phyloP scores from a whole-genome alignment of 306 rosid species.

The Rubus idaeus region DNA sequence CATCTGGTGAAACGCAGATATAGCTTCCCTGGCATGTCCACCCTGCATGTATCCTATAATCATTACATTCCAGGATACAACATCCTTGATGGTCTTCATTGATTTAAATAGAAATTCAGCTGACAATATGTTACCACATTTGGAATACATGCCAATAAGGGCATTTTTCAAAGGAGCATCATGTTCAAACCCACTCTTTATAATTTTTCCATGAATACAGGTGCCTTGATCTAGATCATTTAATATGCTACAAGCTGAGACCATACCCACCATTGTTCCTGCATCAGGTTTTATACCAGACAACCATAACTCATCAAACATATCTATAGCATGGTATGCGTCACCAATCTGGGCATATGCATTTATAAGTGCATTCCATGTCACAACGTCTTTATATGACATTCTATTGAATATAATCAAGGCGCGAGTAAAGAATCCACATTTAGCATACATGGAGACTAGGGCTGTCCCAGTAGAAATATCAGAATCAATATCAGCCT shows the following conservation, averaged over 20 bases:
- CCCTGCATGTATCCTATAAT: slow-evolving; percentile 56
- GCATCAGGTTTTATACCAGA: slow-evolving; percentile 54
- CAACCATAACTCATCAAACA: slow-evolving; percentile 39
- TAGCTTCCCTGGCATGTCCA: slow-evolving; percentile 43
- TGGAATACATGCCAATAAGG: slow-evolving; percentile 61
- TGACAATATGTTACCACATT: slow-evolving; percentile 51
- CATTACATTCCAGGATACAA: slow-evolving; percentile 60
- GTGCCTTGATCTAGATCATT: slow-evolving; percentile 40
- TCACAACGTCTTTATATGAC: slow-evolving; percentile 53
- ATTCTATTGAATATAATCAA: slow-evolving; percentile 43
- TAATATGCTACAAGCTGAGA: slow-evolving; percentile 41
- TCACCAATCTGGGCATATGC: slow-evolving; percentile 54
- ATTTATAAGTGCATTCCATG: slow-evolving; percentile 69
- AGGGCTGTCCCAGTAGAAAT: slow-evolving; percentile 49
- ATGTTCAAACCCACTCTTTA: slow-evolving; percentile 51
- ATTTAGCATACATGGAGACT: slow-evolving; percentile 58
- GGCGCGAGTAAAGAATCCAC: slow-evolving; percentile 39
- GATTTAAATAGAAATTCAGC: slow-evolving; percentile 48
- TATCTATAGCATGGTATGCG: slow-evolving; percentile 35
- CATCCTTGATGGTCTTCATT: slow-evolving; percentile 41
- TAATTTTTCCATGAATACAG: slow-evolving; percentile 52
- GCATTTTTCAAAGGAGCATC: slow-evolving; percentile 48
- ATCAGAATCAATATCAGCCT: slow-evolving; percentile 44
- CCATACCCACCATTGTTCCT: slow-evolving; percentile 54
- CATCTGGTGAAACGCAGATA: slow-evolving; percentile 49